Base-by-base conservation (phyloP, 2,329 filamentous ascomycete genomes). In the Neopestalotiopsis sp. region DNA sequence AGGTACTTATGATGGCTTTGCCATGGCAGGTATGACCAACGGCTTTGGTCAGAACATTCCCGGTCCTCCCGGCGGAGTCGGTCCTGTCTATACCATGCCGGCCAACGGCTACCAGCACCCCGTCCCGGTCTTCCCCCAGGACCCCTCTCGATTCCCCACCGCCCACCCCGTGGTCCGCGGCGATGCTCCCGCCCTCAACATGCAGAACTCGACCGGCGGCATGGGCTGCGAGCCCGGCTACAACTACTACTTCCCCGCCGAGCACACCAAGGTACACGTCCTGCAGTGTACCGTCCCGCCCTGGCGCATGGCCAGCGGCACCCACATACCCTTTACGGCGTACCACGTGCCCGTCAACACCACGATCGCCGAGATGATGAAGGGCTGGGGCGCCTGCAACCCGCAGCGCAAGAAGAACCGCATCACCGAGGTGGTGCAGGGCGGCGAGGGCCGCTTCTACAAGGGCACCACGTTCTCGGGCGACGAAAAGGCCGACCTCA, bases 161-260 rank as follows among this genome's bases (percentile, higher is more conserved):
- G 75, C 81, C 0, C 79, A 80, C 24, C 85, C 87, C 0, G 73
- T 73, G 7, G 80, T 85, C 68, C 81, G 86, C 71, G 70, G 79
- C 0, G 77, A 81, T 1, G 84, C 86, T 69, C 86, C 87, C 0
- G 86, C 86, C 0, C 81, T 84, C 34, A 85, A 88, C 71, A 80
- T 91, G 79, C 83, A 82, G 61, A 89, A 90, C 78, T 83, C 84
- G 0, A 86, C 86, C 0, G 87, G 89, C 59, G 88, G 88, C 28
- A 81, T 85, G 1, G 87, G 88, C 56, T 86, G 86, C 69, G 89
- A 90, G 73, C 87, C 86, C 0, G 89, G 88, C 1, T 91, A 90
- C 80, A 88, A 89, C 79, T 89, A 90, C 78, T 85, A 90, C 74
- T 91, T 90, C 78, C 84, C 87, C 0, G 73, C 80, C 0, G 82